phyloP scores from a whole-genome alignment of 139 green algal genomes.

The Coelastrella sp. region DNA sequence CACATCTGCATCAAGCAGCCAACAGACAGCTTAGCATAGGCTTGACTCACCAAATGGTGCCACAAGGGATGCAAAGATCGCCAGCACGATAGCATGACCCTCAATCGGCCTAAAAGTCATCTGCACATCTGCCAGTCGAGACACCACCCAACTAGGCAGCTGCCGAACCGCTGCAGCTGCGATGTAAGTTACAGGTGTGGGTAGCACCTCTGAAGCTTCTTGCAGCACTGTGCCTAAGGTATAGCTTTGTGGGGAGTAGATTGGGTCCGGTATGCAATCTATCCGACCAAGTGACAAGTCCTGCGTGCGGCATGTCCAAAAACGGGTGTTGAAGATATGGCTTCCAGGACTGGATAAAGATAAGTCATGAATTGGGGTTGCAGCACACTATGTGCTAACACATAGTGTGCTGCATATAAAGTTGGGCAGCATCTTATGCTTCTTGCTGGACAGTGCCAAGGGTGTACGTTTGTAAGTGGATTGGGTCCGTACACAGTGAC shows the following conservation, averaged over 20 bases:
- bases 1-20: neutral
- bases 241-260: conserved; percentile 74
- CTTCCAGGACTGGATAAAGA: too few species aligned
- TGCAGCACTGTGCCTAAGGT: conserved; percentile 25
- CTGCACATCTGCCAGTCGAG: conserved; percentile 17
- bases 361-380: too few species aligned
- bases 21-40: neutral
- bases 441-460: too few species aligned
- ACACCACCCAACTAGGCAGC: neutral
- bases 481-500: too few species aligned
- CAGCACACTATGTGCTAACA: too few species aligned
- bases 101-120: conserved; percentile 65
- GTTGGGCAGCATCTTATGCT: too few species aligned
- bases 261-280: conserved; percentile 60
- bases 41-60: conserved; percentile 91
- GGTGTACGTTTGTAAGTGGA: too few species aligned
- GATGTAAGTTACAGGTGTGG: conserved; percentile 31
- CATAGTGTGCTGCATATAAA: too few species aligned
- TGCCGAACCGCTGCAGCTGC: conserved; percentile 20
- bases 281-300: conserved; percentile 66
- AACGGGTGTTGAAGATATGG: neutral
- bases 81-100: conserved; percentile 85
- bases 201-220: conserved; percentile 55
- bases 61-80: conserved; percentile 95
- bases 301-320: conserved; percentile 21